These are phyloP conservation scores for Kurtzmaniella quercitrusa DNA, from an alignment of 1,139 yeast species.

Conservation along the genomic window DNA sequence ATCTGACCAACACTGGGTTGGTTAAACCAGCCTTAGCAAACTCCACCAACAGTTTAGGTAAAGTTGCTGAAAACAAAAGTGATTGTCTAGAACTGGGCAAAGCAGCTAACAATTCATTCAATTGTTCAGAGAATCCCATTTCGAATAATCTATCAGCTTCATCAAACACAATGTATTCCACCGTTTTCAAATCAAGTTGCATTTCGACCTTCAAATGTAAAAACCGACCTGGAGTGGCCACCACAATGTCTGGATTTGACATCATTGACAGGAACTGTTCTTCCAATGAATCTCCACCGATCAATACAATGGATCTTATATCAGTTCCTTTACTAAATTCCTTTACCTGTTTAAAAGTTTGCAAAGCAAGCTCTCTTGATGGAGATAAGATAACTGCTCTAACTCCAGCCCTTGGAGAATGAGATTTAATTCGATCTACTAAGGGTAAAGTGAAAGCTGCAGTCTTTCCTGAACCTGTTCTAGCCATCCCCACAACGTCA, in stretches of 20 bases:
- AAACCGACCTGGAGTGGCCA: slow-evolving; percentile 98
- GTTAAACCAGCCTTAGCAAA: slow-evolving; percentile 95
- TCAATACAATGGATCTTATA: slow-evolving; percentile 70
- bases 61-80: slow-evolving; percentile 86
- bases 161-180: slow-evolving; percentile 91
- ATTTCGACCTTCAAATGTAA: slow-evolving; percentile 93
- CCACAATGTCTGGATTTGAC: slow-evolving; percentile 88
- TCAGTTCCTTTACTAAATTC: slow-evolving; percentile 86
- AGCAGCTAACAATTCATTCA: slow-evolving; percentile 81
- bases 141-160: slow-evolving; percentile 98
- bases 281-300: slow-evolving; percentile 97
- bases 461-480: slow-evolving; percentile 98
- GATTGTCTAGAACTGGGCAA: slow-evolving; percentile 85
- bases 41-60: slow-evolving; percentile 88
- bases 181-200: slow-evolving; percentile 75
- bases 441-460: slow-evolving; percentile 96
- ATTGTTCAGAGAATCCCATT: slow-evolving; percentile 94
- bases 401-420: slow-evolving; percentile 84
- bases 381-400: slow-evolving; percentile 87
- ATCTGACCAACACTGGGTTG: slow-evolving; percentile 86
- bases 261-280: slow-evolving; percentile 93
- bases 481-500: slow-evolving; percentile 98
- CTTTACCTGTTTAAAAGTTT: slow-evolving; percentile 82
- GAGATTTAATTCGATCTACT: slow-evolving; percentile 77
- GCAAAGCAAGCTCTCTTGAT: slow-evolving; percentile 90